Conservation (phyloP, 1,284 basidiomycete genomes). For the Rhodotorula sp. region DNA sequence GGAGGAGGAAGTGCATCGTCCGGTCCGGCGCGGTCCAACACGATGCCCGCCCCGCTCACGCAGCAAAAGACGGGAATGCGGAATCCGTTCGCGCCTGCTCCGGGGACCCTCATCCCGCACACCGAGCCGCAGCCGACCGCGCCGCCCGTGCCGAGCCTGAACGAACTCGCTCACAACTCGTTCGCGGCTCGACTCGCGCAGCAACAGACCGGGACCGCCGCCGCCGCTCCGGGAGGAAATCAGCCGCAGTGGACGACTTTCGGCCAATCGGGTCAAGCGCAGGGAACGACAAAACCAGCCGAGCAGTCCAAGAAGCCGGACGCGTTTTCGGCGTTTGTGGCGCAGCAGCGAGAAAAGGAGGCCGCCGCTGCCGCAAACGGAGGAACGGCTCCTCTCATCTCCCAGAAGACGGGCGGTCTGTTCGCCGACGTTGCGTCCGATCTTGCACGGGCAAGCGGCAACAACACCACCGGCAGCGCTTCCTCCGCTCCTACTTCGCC, state of each 20-base stretch:
- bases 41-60: constrained; percentile 57
- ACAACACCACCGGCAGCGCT: background rate
- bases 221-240: constrained; percentile 34
- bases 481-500: constrained; percentile 10
- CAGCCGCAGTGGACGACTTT: constrained; percentile 4
- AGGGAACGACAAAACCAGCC: constrained; percentile 28
- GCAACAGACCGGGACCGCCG: constrained; percentile 39
- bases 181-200: constrained; percentile 35
- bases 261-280: background rate
- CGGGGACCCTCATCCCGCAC: constrained; percentile 56
- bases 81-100: constrained; percentile 87
- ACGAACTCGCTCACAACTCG: constrained; percentile 68
- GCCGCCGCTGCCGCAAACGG: background rate
- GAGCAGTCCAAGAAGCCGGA: constrained; percentile 47
- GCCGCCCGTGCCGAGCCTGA: constrained; percentile 74
- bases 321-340: constrained; percentile 40
- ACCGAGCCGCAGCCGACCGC: constrained; percentile 24
- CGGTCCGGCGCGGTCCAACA: background rate
- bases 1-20: constrained; percentile 13
- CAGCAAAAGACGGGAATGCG: constrained; percentile 89
- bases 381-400: constrained; percentile 32
- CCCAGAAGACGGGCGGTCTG: constrained; percentile 46
- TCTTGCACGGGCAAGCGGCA: constrained; percentile 41
- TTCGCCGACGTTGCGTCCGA: constrained; percentile 51
- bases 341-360: constrained; percentile 21